A percentile compares a stretch with the other conserved stretches of the same genome.
Conservation (phyloP, 2,329 filamentous ascomycete genomes). For the Cladosporium sp. region DNA sequence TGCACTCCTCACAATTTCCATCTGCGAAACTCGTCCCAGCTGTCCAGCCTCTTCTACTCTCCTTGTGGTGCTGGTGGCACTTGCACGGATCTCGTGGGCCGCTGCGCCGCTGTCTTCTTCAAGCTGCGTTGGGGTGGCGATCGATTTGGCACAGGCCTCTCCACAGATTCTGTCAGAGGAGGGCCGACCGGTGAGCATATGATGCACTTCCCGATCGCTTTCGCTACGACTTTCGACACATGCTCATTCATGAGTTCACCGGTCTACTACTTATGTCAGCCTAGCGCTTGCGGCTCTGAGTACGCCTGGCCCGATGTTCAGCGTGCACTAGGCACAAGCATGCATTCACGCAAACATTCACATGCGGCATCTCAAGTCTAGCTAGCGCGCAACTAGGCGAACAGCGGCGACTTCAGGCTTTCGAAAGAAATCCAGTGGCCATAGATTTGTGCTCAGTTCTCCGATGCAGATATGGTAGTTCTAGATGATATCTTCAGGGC, state of each 20-base stretch:
- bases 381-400: too few relatives aligned
- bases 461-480: slow-evolving; percentile 1
- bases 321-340: too few relatives aligned
- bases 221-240: too few relatives aligned
- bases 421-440: slow-evolving; percentile 1
- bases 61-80: background rate
- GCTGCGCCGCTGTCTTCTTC: background rate
- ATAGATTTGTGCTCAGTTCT: slow-evolving; percentile 2
- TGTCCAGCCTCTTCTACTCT: background rate
- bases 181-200: slow-evolving; percentile 13
- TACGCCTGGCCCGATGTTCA: too few relatives aligned
- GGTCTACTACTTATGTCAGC: too few relatives aligned
- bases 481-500: background rate
- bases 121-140: background rate
- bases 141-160: background rate
- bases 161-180: background rate
- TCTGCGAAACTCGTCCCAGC: background rate
- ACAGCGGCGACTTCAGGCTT: slow-evolving; percentile 11
- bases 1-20: background rate
- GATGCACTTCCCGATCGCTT: too few relatives aligned
- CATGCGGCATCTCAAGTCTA: too few relatives aligned
- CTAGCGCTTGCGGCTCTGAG: too few relatives aligned
- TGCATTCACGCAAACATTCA: too few relatives aligned
- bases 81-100: background rate
- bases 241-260: too few relatives aligned